Evolutionary conservation across 768 basidiomycete genomes (phyloP).

Genomic region (Boletus coccyginus): DNA sequence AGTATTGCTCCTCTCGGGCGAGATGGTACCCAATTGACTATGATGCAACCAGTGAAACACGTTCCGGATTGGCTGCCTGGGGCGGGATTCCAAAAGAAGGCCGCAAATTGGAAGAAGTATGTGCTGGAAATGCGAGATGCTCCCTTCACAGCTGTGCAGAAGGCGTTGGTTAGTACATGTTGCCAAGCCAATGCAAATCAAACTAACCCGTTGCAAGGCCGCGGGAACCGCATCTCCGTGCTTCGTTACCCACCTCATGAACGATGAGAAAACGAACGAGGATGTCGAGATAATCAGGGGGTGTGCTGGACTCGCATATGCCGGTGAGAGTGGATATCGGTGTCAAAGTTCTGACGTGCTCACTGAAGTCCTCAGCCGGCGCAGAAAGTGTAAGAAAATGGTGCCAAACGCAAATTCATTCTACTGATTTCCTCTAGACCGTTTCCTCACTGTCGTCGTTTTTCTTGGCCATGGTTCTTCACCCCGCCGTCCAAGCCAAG

Average conservation of each 20-base stretch:
- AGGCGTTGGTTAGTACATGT: constrained; percentile 35
- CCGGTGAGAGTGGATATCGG: constrained; percentile 30
- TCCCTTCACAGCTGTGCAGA: constrained; percentile 39
- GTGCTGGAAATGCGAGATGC: constrained; percentile 48
- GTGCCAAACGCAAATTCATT: not conserved
- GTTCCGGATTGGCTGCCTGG: constrained; percentile 53
- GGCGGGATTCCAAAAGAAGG: constrained; percentile 49
- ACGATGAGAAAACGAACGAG: constrained; percentile 16
- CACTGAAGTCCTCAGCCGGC: constrained; percentile 31
- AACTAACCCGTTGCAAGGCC: constrained; percentile 12
- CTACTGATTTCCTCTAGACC: constrained; percentile 17
- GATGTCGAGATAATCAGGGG: constrained; percentile 37
- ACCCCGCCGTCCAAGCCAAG: constrained; percentile 29
- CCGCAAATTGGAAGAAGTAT: constrained; percentile 46
- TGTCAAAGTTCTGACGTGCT: constrained; percentile 1
- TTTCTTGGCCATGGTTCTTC: constrained; percentile 30
- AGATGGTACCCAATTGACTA: constrained; percentile 1
- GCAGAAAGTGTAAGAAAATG: constrained; percentile 34
- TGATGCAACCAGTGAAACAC: constrained; percentile 41
- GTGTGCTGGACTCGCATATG: constrained; percentile 47
- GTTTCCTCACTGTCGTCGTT: constrained; percentile 31
- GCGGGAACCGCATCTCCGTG: constrained; percentile 30
- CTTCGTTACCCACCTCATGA: constrained; percentile 29
- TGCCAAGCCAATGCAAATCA: too few species aligned
- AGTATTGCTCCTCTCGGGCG: constrained; percentile 6